These are phyloP conservation scores for Meyerozyma athensensis DNA, from an alignment of 1,139 yeast genomes.

Conservation along the genomic window DNA sequence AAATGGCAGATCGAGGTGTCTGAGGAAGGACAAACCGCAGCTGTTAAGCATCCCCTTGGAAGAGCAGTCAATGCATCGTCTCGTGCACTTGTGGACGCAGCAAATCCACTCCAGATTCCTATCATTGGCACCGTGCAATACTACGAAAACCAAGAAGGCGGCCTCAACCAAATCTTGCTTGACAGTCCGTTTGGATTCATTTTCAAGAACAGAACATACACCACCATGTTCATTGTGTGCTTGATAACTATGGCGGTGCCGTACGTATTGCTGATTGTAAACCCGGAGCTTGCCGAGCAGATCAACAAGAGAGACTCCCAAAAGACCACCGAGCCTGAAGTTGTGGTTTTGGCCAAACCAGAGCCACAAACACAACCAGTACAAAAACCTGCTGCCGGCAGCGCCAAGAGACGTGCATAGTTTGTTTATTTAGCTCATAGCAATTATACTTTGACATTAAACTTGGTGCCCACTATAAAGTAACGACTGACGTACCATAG, in stretches of 20 bases:
- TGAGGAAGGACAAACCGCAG: slow-evolving; percentile 14
- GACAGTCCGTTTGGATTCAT: slow-evolving; percentile 43
- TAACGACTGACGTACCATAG: slow-evolving; percentile 33
- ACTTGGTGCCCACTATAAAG: slow-evolving; percentile 27
- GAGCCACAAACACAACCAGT: slow-evolving; percentile 6
- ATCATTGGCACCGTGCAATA: slow-evolving; percentile 24
- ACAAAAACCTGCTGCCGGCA: slow-evolving; percentile 5
- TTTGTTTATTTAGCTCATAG: background rate
- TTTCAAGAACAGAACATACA: slow-evolving; percentile 33
- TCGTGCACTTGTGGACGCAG: background rate
- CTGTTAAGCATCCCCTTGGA: slow-evolving; percentile 21
- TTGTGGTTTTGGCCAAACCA: background rate
- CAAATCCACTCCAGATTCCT: slow-evolving; percentile 20
- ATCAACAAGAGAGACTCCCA: slow-evolving; percentile 16
- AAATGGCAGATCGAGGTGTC: slow-evolving; percentile 26
- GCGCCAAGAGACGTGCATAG: background rate
- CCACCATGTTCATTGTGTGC: slow-evolving; percentile 27
- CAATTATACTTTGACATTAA: slow-evolving; percentile 27
- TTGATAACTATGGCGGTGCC: slow-evolving; percentile 34
- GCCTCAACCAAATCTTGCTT: slow-evolving; percentile 29
- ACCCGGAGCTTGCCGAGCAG: slow-evolving; percentile 37
- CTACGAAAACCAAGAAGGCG: slow-evolving; percentile 33
- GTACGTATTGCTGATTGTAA: slow-evolving; percentile 23
- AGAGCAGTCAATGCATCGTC: slow-evolving; percentile 13
- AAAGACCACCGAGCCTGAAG: slow-evolving; percentile 1